Conservation (phyloP, 176 grass and related monocot species). For the barley (Hordeum vulgare) region MorexV3_pseudomolecules_assembly NC_058524.1:611593636-611594135, state of each 20-base stretch:
- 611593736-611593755: no score
- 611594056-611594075: slow-evolving; percentile 66
- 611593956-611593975: slow-evolving; percentile 52
- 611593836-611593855: no score
- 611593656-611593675: not conserved
- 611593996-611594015: slow-evolving; percentile 38
- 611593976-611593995: not conserved
- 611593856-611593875: no score
- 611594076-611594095: slow-evolving; percentile 54
- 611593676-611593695: not conserved
- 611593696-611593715: not conserved
- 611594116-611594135: slow-evolving; percentile 66
- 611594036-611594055: slow-evolving; percentile 45
- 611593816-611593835: no score
- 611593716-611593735: no score
- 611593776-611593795: no score
- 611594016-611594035: slow-evolving; percentile 49
- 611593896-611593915: no score
- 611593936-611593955: no score
- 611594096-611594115: slow-evolving; percentile 54
- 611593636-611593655: not conserved
- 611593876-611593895: no score
- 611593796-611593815: no score
- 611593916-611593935: no score
- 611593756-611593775: no score